These are phyloP conservation scores for Linnemannia zychae DNA, from an alignment of 192 early-diverging fungal species.

Conservation along the genomic window DNA sequence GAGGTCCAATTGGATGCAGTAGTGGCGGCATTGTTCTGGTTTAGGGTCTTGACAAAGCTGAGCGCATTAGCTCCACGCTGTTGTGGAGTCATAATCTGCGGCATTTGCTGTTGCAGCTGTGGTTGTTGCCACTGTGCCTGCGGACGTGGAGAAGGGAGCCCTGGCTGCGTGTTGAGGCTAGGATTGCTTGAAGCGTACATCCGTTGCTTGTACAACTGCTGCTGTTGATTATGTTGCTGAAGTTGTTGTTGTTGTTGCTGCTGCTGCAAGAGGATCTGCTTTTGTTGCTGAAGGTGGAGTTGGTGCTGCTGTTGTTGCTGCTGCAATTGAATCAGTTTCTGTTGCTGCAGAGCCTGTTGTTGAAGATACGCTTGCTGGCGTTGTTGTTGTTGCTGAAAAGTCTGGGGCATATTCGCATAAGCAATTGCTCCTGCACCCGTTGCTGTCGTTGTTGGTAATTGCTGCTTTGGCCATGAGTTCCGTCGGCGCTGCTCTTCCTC, in stretches of 20 bases:
- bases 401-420: background rate
- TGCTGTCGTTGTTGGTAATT: background rate
- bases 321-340: background rate
- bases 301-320: background rate
- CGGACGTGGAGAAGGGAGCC: background rate
- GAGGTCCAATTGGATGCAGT: background rate
- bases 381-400: constrained; percentile 1
- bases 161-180: background rate
- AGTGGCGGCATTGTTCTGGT: background rate
- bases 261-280: constrained; percentile 9
- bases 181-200: background rate
- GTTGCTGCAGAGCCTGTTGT: background rate
- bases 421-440: background rate
- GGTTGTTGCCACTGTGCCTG: background rate
- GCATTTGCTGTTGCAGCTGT: background rate
- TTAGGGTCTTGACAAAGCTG: background rate
- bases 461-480: constrained; percentile 32
- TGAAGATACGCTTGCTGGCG: background rate
- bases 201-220: constrained; percentile 10
- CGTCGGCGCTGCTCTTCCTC: background rate
- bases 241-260: background rate
- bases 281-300: background rate
- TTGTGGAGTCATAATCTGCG: background rate
- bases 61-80: background rate
- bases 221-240: background rate